Evolutionary conservation across 208 protist species (phyloP), one percentile per base, ranked within the genome.

Genomic region (Trichomonas tenax): DNA sequence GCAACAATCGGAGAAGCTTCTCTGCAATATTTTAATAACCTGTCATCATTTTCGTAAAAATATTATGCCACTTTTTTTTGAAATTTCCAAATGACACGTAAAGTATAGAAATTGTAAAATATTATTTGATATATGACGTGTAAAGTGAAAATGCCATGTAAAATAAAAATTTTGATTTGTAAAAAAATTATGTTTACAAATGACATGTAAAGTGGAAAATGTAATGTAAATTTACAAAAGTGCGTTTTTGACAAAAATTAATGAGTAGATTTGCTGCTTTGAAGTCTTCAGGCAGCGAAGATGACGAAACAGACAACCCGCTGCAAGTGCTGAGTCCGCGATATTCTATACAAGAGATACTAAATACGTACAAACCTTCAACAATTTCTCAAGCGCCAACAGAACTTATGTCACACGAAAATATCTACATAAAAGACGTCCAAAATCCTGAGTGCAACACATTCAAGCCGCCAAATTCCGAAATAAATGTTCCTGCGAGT

Each of bases 241-340:
- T 72, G 26, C 58, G 58, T 4, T 72, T 72, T 72, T 72, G 58
- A 72, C 58, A 72, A 84, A 41, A 84, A 23, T 36, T 41, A 41
- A 89, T 89, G 82, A 89, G 82, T 89, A 89, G 82, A 89, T 89
- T 89, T 89, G 82, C 82, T n/a, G 82, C 38, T 44, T 46, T 89
- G 15, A 44, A 40, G 34, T 84, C 34, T 40, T 84, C 81, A 84
- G 81, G 26, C 21, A 34, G 26, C 34, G 34, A 40, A 84, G 86
- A 93, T 51, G 86, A 93, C 15, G 86, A 93, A 48, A 44, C 15
- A 44, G 40, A 48, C 26, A 93, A 93, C 31, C 14, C 86, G 36
- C 17, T 48, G 21, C 40, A 93, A 93, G 34, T n/a, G n/a, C 17
- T 58, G 1, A 93, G 9, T 14, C 44, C 40, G 0, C 40, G n/a